Conservation (phyloP, 352 stramenopile genomes). For the Thalassiosira mediterranea region DNA sequence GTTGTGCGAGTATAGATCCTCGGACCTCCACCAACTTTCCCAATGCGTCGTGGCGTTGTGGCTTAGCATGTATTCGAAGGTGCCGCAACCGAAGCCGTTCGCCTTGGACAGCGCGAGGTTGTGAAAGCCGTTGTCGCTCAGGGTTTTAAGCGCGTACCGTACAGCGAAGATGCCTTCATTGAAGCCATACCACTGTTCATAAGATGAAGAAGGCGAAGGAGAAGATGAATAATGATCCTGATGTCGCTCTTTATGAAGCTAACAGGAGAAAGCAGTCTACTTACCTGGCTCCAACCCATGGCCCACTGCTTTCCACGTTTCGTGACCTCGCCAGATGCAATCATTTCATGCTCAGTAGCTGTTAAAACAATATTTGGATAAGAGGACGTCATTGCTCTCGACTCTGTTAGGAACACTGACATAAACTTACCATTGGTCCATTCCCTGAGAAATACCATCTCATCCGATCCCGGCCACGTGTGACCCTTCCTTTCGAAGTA, state of each 20-base stretch:
- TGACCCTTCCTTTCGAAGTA: constrained; percentile 49
- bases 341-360: constrained; percentile 9
- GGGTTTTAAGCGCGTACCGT: constrained; percentile 44
- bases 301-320: constrained; percentile 14
- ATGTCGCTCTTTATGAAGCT: no score
- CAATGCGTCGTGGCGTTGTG: constrained; percentile 64
- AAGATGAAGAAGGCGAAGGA: no score
- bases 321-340: constrained; percentile 24
- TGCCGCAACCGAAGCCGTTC: constrained; percentile 27
- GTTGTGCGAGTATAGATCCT: constrained; percentile 54
- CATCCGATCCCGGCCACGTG: constrained; percentile 49
- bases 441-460: constrained; percentile 28
- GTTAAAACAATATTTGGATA: no score
- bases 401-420: no score
- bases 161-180: constrained; percentile 54
- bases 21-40: constrained; percentile 52
- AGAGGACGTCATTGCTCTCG: no score
- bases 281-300: constrained; percentile 35
- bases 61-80: constrained; percentile 51
- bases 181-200: constrained; percentile 55
- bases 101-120: constrained; percentile 40
- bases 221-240: no score
- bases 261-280: no score
- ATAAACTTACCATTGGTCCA: no score
- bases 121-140: constrained; percentile 44